These are phyloP conservation scores for Cunninghamia lanceolata DNA, from an alignment of 75 land plant species.

Conservation along the genomic window DNA sequence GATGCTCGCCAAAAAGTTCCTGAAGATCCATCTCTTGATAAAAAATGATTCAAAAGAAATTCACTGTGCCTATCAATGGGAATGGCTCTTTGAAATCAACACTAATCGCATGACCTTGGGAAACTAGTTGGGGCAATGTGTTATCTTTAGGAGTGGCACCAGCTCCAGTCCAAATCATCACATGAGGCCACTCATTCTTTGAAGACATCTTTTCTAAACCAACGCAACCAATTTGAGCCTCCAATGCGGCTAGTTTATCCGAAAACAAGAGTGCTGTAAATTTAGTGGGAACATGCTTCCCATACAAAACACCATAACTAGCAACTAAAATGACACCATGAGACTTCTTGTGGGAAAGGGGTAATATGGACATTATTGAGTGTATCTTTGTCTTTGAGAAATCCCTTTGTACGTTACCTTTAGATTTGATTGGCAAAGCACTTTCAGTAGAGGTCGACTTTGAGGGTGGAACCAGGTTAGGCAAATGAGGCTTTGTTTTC, in stretches of 20 bases:
- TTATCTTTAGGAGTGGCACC: constrained; percentile 66
- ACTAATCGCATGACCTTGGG: constrained; percentile 58
- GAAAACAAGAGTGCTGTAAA: constrained; percentile 83
- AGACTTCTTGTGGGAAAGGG: constrained; percentile 83
- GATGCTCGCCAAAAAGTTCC: too few species aligned
- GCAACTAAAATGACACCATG: constrained; percentile 90
- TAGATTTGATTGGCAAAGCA: too few species aligned
- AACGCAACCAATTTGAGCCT: constrained; percentile 42
- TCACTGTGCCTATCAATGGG: constrained; percentile 35
- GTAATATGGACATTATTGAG: constrained; percentile 75
- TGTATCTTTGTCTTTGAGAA: constrained; percentile 38
- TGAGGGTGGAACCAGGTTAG: too few species aligned
- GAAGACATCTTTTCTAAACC: constrained; percentile 54
- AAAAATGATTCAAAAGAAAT: constrained; percentile 36
- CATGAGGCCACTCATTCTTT: constrained; percentile 88
- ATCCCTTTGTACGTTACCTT: constrained; percentile 23
- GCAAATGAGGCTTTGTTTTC: too few species aligned
- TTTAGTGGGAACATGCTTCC: constrained; percentile 57
- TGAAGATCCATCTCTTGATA: too few species aligned
- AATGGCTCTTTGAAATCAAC: constrained; percentile 48
- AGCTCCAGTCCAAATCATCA: constrained; percentile 69
- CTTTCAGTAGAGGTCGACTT: too few species aligned
- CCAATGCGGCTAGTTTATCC: constrained; percentile 76
- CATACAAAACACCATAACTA: constrained; percentile 48
- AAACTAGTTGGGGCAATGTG: constrained; percentile 40